These are phyloP conservation scores for Phytophthora macrochlamydospora DNA, from an alignment of 352 stramenopile species.

Conservation along the genomic window DNA sequence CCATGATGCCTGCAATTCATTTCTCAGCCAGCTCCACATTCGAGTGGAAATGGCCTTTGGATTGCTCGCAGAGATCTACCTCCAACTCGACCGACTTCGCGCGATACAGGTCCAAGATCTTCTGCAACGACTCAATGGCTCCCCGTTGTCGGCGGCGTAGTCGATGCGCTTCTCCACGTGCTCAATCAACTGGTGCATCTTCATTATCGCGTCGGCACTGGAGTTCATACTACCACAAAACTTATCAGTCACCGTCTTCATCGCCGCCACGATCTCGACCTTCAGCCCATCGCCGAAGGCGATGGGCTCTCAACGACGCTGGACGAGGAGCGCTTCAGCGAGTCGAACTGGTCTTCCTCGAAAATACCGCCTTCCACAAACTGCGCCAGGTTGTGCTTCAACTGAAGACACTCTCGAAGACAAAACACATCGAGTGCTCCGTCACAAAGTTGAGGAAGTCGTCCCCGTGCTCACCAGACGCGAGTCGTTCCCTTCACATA, in stretches of 20 bases:
- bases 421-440: conserved; percentile 8
- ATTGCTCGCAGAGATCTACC: neutral
- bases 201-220: neutral
- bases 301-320: neutral
- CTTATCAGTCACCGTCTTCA: neutral
- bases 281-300: neutral
- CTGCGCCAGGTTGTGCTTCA: conserved; percentile 8
- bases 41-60: conserved; percentile 16
- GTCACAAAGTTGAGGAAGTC: conserved; percentile 5
- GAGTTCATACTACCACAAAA: neutral
- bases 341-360: conserved; percentile 7
- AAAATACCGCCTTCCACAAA: conserved; percentile 12
- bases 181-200: neutral
- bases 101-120: neutral
- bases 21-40: conserved; percentile 5
- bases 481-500: neutral
- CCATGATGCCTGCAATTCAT: conserved; percentile 5
- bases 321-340: conserved; percentile 1
- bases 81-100: neutral
- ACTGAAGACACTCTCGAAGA: conserved; percentile 12
- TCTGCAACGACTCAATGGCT: neutral
- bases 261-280: neutral
- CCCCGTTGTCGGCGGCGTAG: neutral
- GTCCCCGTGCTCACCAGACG: conserved; percentile 3
- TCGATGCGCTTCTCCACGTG: neutral